Percentiles rank a stretch among this genome's conserved stretches.
Evolutionary conservation across 257 asterid species (phyloP).

Genomic region (Osmanthus fragrans): DNA sequence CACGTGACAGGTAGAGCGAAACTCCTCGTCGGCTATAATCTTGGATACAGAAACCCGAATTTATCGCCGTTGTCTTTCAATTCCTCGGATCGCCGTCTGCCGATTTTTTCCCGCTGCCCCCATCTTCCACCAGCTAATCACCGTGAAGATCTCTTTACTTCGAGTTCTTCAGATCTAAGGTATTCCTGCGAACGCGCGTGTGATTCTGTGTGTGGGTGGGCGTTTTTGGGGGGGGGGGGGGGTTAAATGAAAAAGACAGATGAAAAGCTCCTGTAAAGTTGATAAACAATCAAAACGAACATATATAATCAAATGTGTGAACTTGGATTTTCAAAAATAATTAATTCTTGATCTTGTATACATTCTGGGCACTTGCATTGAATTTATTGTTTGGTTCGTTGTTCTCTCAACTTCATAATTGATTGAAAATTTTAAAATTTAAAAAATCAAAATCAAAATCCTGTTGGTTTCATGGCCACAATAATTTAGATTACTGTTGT

Average conservation of each 20-base stretch:
- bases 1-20: not conserved
- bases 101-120: constrained; percentile 18
- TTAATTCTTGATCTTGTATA: not conserved
- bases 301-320: not conserved
- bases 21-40: not conserved
- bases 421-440: not conserved
- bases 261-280: not conserved
- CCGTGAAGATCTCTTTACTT: not conserved
- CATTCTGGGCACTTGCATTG: not conserved
- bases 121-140: not conserved
- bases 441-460: not conserved
- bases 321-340: not conserved
- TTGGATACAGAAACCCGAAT: constrained; percentile 8
- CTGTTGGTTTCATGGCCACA: not conserved
- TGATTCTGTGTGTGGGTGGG: not conserved
- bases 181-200: not conserved
- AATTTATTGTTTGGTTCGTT: not conserved
- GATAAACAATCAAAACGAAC: not conserved
- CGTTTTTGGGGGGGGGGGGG: too few species aligned
- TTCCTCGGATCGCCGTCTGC: constrained; percentile 33
- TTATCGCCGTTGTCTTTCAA: constrained; percentile 41
- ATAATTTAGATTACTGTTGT: not conserved
- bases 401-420: not conserved
- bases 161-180: constrained; percentile 4
- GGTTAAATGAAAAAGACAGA: not conserved